Conservation (phyloP, 2,329 filamentous ascomycete species). For the Sclerotinia subarctica region DNA sequence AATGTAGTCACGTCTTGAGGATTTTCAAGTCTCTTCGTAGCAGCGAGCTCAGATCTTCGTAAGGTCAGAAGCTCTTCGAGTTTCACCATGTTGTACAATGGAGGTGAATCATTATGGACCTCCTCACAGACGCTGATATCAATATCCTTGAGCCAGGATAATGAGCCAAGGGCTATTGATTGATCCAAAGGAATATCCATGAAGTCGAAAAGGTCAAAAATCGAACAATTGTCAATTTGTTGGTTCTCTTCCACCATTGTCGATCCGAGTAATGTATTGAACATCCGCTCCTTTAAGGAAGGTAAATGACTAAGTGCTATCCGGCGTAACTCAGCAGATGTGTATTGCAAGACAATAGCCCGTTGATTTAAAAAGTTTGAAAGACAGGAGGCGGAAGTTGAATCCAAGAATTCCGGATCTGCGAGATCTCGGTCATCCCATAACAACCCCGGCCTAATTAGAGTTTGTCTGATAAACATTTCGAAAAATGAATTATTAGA, state of each 20-base stretch:
- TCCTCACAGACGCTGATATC: conserved; percentile 65
- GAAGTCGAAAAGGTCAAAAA: conserved; percentile 95
- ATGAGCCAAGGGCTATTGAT: conserved; percentile 50
- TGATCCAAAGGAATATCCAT: conserved; percentile 59
- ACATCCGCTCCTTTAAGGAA: conserved; percentile 64
- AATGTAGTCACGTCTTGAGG: conserved; percentile 50
- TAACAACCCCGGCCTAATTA: conserved; percentile 64
- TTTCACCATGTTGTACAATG: conserved; percentile 66
- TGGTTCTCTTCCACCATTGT: conserved; percentile 65
- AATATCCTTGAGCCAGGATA: conserved; percentile 62
- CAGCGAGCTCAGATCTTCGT: conserved; percentile 60
- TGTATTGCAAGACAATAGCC: conserved; percentile 77
- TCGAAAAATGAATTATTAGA: conserved; percentile 76
- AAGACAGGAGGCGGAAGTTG: conserved; percentile 36
- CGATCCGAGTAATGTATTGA: conserved; percentile 74
- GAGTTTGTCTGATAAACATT: conserved; percentile 66
- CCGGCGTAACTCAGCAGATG: conserved; percentile 77
- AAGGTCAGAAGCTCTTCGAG: conserved; percentile 72
- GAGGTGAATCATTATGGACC: conserved; percentile 53
- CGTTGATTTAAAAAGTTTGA: conserved; percentile 72
- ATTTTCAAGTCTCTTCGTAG: conserved; percentile 48
- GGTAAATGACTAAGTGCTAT: conserved; percentile 69
- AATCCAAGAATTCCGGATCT: conserved; percentile 65
- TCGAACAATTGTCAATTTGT: conserved; percentile 62
- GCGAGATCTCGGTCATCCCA: conserved; percentile 70